Percentiles rank a stretch among this genome's conserved stretches.
These are phyloP conservation scores for Flaveria trinervia DNA, from an alignment of 129 eudicot genomes.

Conservation along the genomic window DNA sequence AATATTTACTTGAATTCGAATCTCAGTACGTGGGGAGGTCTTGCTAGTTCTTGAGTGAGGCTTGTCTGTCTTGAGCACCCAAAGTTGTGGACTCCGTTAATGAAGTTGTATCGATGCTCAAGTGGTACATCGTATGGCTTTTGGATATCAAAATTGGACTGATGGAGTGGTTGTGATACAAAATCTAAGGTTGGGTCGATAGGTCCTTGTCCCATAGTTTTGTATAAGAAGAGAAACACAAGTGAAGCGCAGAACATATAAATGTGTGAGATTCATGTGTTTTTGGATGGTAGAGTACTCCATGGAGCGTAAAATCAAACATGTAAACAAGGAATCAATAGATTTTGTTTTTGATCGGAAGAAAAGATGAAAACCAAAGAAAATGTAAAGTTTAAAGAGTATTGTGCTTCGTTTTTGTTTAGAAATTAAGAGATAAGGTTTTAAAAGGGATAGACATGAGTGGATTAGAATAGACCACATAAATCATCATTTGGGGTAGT, in stretches of 20 bases:
- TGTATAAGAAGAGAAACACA: background rate
- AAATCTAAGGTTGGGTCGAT: conserved; percentile 39
- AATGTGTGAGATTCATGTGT: conserved; percentile 8
- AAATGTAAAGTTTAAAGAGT: no score
- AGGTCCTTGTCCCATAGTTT: conserved; percentile 14
- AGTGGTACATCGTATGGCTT: conserved; percentile 40
- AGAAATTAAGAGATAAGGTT: no score
- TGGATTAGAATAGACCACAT: no score
- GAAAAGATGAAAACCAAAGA: no score
- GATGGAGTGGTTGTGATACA: conserved; percentile 33
- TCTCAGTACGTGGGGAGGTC: conserved; percentile 47
- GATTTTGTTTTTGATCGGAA: no score
- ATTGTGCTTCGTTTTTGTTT: no score
- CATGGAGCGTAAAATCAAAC: no score
- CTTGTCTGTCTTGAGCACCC: conserved; percentile 50
- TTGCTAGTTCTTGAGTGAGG: conserved; percentile 38
- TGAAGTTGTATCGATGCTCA: conserved; percentile 38
- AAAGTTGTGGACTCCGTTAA: conserved; percentile 45
- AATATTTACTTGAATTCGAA: conserved; percentile 31
- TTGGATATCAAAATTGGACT: conserved; percentile 38
- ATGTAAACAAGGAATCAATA: no score
- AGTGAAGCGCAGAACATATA: background rate
- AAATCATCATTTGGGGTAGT: no score
- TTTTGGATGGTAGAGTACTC: background rate
- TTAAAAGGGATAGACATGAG: no score